phyloP scores from a whole-genome alignment of 805 yeast genomes.

The Pichia kluyveri region DNA sequence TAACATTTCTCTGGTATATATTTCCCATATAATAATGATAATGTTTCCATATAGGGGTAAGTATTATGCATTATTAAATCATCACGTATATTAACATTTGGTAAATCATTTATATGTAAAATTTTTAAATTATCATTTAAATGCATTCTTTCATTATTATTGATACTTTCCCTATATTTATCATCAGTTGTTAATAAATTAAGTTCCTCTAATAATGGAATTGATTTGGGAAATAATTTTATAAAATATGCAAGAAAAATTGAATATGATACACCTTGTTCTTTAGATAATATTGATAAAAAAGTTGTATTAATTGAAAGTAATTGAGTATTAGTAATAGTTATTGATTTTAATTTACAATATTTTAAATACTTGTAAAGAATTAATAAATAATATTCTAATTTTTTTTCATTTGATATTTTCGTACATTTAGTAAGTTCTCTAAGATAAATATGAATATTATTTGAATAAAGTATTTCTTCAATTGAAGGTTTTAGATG shows the following conservation, averaged over 20 bases:
- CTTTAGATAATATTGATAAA: slow-evolving; percentile 3
- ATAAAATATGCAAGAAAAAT: slow-evolving; percentile 8
- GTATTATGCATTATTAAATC: background rate
- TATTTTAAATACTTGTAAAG: slow-evolving; percentile 4
- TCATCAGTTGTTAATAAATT: background rate
- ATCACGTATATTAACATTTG: slow-evolving; percentile 5
- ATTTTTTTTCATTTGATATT: background rate
- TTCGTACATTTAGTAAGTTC: slow-evolving; percentile 2
- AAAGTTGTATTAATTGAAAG: slow-evolving; percentile 9
- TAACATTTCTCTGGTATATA: slow-evolving; percentile 3
- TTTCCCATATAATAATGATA: slow-evolving; percentile 9
- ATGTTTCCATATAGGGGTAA: slow-evolving; percentile 5
- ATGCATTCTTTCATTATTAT: background rate
- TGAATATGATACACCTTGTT: slow-evolving; percentile 3
- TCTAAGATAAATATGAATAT: slow-evolving; percentile 3
- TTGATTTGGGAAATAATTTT: slow-evolving; percentile 8
- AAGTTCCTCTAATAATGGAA: slow-evolving; percentile 1
- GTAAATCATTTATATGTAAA: background rate
- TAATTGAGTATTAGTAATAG: slow-evolving; percentile 1
- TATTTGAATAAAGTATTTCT: background rate
- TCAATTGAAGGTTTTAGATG: background rate
- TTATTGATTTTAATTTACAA: background rate
- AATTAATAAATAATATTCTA: slow-evolving; percentile 11
- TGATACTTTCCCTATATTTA: background rate
- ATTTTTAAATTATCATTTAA: background rate